Evolutionary conservation across 140 eudicot species (phyloP).

Genomic region (Stevia rebaudiana): DNA sequence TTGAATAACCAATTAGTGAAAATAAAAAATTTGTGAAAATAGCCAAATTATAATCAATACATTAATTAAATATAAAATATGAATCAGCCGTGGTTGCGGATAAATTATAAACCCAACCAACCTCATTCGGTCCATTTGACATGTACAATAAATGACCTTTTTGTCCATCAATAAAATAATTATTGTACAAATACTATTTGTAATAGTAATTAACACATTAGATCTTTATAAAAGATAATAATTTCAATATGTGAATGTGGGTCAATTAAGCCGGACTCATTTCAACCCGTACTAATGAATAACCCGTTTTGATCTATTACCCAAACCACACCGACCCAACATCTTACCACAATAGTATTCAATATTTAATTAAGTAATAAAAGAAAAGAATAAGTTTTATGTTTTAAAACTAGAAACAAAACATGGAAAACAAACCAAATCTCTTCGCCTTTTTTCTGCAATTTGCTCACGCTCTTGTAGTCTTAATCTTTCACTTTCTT

Average conservation of each 20-base stretch:
- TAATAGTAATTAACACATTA: neutral
- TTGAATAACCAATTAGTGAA: constrained; percentile 7
- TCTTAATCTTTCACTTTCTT: constrained; percentile 93
- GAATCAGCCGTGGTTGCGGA: neutral
- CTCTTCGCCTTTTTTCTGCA: constrained; percentile 88
- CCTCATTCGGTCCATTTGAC: neutral
- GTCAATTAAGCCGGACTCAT: neutral
- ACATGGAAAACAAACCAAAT: constrained; percentile 55
- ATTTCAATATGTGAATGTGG: neutral
- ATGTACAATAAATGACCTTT: neutral
- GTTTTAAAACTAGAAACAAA: neutral
- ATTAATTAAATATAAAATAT: neutral
- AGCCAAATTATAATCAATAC: neutral
- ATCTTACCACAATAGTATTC: neutral
- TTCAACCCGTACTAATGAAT: neutral
- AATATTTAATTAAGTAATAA: neutral
- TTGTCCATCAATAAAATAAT: neutral
- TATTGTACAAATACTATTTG: neutral
- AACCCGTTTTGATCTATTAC: neutral
- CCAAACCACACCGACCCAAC: neutral
- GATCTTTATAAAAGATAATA: neutral
- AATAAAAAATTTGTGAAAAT: neutral
- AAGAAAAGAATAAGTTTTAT: neutral
- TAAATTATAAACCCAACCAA: neutral
- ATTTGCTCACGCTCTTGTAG: constrained; percentile 86